Base-by-base conservation (phyloP, 257 asterid genomes). In the Petrea volubilis region DNA sequence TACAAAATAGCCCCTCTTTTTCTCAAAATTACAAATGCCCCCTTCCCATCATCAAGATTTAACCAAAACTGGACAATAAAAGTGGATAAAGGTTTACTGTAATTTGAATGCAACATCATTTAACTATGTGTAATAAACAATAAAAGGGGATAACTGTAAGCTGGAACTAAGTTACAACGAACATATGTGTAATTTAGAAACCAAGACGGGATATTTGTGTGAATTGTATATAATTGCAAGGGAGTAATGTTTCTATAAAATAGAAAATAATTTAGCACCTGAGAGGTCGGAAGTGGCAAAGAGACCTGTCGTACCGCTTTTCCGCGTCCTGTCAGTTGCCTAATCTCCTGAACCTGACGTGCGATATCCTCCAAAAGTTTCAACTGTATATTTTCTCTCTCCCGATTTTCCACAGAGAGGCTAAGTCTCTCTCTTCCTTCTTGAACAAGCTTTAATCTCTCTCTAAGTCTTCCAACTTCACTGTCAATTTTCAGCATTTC, bases 381-480 rank as follows among this genome's bases (percentile, higher is more conserved):
- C 72, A 90, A 72, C 81, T 90, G 91, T 38, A 62, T 25, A 25
- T 50, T 77, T 64, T 74, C 96, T 71, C 80, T 85, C 65, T 85
- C 97, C 53, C 68, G 75, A 27, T 58, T 83, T 75, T 85, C 98
- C 75, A 75, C 68, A 38, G 84, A 71, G 18, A 83, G 21, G 81
- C 87, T 77, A 75, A 93, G 88, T 64, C 81, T 90, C 74, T 80
- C 94, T 80, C 95, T 86, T 51, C 92, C 96, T 72, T 86, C 90
- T 78, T 87, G 92, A 58, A 93, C 87, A 62, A 66, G 74, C 78
- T 74, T 82, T 36, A 93, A 77, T 68, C 90, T 84, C 68, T 89
- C 97, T 68, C 75, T 82, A 69, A 91, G 93, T 63, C 78, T 56
- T 52, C 80, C 80, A 59, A 91, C 82, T 81, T 93, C 97, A 68